Evolutionary conservation across 345 rosid genomes (phyloP), one percentile per base, ranked within the genome.

Genomic region (Heritiera littoralis): DNA sequence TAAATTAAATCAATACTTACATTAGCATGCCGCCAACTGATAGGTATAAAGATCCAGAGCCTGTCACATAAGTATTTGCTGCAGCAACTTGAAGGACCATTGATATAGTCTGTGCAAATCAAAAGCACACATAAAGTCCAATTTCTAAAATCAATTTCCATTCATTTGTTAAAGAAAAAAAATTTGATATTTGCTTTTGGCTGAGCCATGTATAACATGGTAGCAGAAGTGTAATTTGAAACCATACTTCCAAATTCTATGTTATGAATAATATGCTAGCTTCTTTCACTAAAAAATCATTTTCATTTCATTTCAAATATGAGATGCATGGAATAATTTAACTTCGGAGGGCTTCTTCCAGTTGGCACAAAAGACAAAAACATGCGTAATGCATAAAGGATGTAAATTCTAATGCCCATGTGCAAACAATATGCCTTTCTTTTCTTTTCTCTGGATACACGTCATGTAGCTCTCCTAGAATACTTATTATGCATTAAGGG

Each of bases 21-120:
- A 86, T 80, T 52, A 94, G 83, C 88, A 92, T 94, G 89, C 97
- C 92, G 64, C 99, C 97, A 28, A 96, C 95, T 56, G 99, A 91
- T 67, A 94, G 83, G 90, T 88, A 92, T 48, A 89, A 38, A 10
- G 89, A 88, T 72, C 81, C 73, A 79, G 89, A 84, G 80, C 82
- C 85, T 43, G 86, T 55, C 32, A 83, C 41, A 80, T 79, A 85
- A 12, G 88, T 80, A 85, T 88, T 89, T 78, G 97, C 87, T 2
- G 93, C 96, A 77, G 87, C 76, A 60, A 89, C 95, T 91, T 96
- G 98, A 78, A 96, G 55, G 65, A 83, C 89, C 99, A 94, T 91
- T 70, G 97, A 88, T 48, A 87, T 59, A 32, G 98, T 98, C 99
- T 96, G 87, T 49, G 80, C 17, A 74, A 69, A 80, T 77, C 60